phyloP scores from a whole-genome alignment of 2,329 filamentous ascomycete species.

The Amphichorda felina region DNA sequence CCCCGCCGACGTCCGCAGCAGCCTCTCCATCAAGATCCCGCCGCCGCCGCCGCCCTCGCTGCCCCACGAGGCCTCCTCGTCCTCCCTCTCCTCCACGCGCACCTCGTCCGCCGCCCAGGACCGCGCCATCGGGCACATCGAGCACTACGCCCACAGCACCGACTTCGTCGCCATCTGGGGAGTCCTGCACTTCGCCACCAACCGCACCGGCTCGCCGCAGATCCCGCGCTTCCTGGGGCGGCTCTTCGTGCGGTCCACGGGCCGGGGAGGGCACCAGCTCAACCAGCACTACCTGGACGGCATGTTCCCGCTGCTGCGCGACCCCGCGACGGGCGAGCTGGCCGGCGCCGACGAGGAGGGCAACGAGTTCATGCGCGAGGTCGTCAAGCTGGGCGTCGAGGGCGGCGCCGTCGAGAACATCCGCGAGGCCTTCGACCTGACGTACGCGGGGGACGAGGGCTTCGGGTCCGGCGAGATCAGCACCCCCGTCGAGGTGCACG shows the following conservation, averaged over 20 bases:
- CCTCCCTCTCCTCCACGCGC: constrained; percentile 16
- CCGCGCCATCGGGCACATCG: constrained; percentile 55
- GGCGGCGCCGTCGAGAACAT: constrained; percentile 29
- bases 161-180: constrained; percentile 70
- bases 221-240: constrained; percentile 50
- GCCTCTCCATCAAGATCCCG: background rate
- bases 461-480: constrained; percentile 21
- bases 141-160: constrained; percentile 65
- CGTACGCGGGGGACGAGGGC: constrained; percentile 28
- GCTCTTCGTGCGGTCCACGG: constrained; percentile 42
- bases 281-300: constrained; percentile 50
- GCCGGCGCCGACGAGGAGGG: constrained; percentile 29
- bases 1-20: background rate
- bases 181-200: constrained; percentile 53
- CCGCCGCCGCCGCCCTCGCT: constrained; percentile 7
- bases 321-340: constrained; percentile 27
- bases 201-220: constrained; percentile 23
- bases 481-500: constrained; percentile 25
- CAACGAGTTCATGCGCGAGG: constrained; percentile 51
- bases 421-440: constrained; percentile 34
- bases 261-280: constrained; percentile 44
- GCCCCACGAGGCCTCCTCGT: constrained; percentile 10
- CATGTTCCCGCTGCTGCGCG: constrained; percentile 42
- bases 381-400: constrained; percentile 31
- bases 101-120: constrained; percentile 26